These are phyloP conservation scores for Fusarium udum DNA, from an alignment of 2,329 filamentous ascomycete genomes.

Conservation along the genomic window DNA sequence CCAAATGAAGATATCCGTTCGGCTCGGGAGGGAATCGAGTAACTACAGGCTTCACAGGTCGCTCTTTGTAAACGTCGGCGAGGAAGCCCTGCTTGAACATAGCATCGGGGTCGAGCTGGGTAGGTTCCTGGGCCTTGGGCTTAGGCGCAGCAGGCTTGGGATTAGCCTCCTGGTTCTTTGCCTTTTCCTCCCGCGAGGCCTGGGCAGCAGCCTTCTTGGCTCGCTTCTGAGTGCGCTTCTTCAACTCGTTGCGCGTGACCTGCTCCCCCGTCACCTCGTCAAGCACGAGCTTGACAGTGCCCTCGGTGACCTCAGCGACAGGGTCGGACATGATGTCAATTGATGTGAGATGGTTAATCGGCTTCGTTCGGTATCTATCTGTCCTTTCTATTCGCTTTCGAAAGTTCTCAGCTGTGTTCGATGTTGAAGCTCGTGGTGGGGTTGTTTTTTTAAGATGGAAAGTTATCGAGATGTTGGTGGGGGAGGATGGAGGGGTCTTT, in stretches of 20 bases:
- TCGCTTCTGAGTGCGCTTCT: slow-evolving; percentile 68
- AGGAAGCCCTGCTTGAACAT: slow-evolving; percentile 87
- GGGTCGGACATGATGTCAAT: slow-evolving; percentile 39
- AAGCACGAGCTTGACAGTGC: slow-evolving; percentile 64
- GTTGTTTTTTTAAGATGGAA: slow-evolving; percentile 41
- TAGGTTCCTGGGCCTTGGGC: slow-evolving; percentile 56
- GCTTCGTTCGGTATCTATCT: background rate
- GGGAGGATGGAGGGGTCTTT: slow-evolving; percentile 33
- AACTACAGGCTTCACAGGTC: slow-evolving; percentile 68
- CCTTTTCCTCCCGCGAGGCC: slow-evolving; percentile 55
- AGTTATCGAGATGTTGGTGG: slow-evolving; percentile 39
- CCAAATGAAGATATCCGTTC: slow-evolving; percentile 93
- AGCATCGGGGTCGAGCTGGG: slow-evolving; percentile 63
- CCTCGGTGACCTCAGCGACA: slow-evolving; percentile 42
- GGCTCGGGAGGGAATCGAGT: slow-evolving; percentile 87
- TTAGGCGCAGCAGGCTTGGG: slow-evolving; percentile 49
- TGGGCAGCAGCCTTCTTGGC: slow-evolving; percentile 65
- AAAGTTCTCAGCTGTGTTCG: slow-evolving; percentile 7
- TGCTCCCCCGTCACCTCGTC: slow-evolving; percentile 73
- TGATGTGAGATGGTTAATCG: background rate
- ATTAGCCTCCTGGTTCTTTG: slow-evolving; percentile 45
- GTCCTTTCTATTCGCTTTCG: background rate
- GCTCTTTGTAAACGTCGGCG: slow-evolving; percentile 74
- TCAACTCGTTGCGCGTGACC: slow-evolving; percentile 71
- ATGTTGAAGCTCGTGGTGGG: slow-evolving; percentile 39